Base-by-base conservation (phyloP, 257 asterid species). In the Solanum chmielewskii region DNA sequence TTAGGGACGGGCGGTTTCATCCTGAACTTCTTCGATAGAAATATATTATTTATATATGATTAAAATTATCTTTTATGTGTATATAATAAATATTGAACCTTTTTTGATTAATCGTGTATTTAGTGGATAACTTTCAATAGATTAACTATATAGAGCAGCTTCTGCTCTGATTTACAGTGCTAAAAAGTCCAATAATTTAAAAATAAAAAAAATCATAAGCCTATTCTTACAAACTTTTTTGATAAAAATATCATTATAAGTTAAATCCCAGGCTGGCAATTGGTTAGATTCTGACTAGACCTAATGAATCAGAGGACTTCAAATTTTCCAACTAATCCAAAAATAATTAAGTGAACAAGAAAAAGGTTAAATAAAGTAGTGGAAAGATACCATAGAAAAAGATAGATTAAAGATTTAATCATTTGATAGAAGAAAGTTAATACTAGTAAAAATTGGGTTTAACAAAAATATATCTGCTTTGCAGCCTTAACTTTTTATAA, bases 241-340 rank as follows among this genome's bases (percentile, higher is more conserved):
- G 5, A 45, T 78, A 47, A 78, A 77, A 78, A 9, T 25, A 45
- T 15, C 5, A 78, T 4, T 27, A 27, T 7, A 68, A 18, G 39
- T 68, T 29, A 91, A 91, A 91, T 90, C 92, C 94, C 94, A 92
- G 93, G 94, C 92, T 91, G 95, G 93, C 94, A 91, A 77, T 89
- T 85, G 91, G 91, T 89, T 90, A 92, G 88, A 88, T 88, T 93
- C 90, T 93, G 98, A 94, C 94, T 92, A 88, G 91, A 86, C 95
- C 86, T 95, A 93, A 86, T 93, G 95, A 88, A 92, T 89, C 83
- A 60, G 39, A 62, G 20, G 25, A 29, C 75, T 35, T 62, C 25
- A 49, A 42, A 42, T 62, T 39, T 42, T 41, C 9, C 11, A 45
- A 74, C 74, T 13, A 69, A 69, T 69, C 29, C 20, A 62, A 85